Conservation (phyloP, 2,329 filamentous ascomycete genomes). For the Aspergillus sp. region DNA sequence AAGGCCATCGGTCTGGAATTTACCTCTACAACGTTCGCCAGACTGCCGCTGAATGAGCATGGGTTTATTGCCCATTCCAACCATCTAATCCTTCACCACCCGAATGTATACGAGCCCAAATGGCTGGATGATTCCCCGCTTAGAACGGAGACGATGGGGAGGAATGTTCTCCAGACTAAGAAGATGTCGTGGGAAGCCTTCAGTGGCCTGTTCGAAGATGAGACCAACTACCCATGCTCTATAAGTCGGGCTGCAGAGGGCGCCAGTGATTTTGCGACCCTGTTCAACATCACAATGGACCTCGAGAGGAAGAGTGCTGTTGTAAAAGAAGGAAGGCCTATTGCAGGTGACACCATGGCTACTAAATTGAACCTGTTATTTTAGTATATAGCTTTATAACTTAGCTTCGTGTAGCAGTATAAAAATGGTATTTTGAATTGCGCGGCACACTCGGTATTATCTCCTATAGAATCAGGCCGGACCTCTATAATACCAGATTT, state of each 20-base stretch:
- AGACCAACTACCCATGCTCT: not conserved
- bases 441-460: no score
- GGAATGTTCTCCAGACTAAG: not conserved
- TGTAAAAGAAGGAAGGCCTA: not conserved
- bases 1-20: not conserved
- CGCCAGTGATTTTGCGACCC: not conserved
- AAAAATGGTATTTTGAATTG: no score
- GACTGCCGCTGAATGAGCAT: not conserved
- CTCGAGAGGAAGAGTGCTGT: not conserved
- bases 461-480: no score
- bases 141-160: not conserved
- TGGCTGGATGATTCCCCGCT: not conserved
- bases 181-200: not conserved
- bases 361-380: no score
- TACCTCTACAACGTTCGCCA: not conserved
- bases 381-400: no score
- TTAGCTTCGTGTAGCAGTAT: no score
- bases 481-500: no score
- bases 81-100: not conserved
- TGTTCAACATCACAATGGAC: conserved; percentile 5
- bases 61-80: not conserved
- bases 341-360: no score
- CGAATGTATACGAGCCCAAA: not conserved
- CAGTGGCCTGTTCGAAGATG: not conserved
- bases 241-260: not conserved